Percentiles rank a stretch among this genome's conserved stretches.
phyloP scores from a whole-genome alignment of 768 basidiomycete genomes.

The Pluteus cervinus region DNA sequence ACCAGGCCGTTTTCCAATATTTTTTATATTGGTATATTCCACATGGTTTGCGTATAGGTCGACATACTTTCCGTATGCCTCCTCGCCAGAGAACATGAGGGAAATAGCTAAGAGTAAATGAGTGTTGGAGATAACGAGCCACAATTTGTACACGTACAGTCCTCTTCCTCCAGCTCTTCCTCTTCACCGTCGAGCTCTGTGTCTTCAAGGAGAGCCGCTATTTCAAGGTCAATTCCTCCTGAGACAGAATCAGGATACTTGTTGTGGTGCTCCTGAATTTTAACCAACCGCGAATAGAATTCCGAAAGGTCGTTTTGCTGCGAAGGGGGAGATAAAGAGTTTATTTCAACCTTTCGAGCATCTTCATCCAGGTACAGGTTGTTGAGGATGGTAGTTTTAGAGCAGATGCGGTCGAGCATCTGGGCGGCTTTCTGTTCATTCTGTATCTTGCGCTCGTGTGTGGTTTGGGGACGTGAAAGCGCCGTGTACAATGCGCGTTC shows the following conservation, averaged over 20 bases:
- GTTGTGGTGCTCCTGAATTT: constrained; percentile 93
- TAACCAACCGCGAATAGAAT: constrained; percentile 93
- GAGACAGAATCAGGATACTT: constrained; percentile 89
- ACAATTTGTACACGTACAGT: constrained; percentile 53
- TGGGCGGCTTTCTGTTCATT: constrained; percentile 89
- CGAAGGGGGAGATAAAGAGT: constrained; percentile 50
- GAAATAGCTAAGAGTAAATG: constrained; percentile 53
- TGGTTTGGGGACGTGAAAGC: constrained; percentile 58
- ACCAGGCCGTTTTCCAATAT: constrained; percentile 73
- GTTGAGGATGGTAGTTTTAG: constrained; percentile 59
- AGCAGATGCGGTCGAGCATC: constrained; percentile 78
- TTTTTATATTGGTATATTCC: constrained; percentile 85
- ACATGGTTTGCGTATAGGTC: constrained; percentile 88
- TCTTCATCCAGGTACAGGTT: constrained; percentile 76
- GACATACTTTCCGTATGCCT: constrained; percentile 90
- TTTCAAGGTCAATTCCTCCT: constrained; percentile 78
- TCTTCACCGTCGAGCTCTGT: constrained; percentile 62
- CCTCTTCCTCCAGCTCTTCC: constrained; percentile 76
- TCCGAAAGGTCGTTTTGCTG: constrained; percentile 77
- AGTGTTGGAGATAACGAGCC: constrained; percentile 5
- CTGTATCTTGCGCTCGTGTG: constrained; percentile 61
- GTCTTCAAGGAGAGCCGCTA: constrained; percentile 77
- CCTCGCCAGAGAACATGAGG: constrained; percentile 92
- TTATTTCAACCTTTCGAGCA: constrained; percentile 60
- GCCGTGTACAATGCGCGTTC: constrained; percentile 83